Evolutionary conservation across 768 basidiomycete genomes (phyloP), one percentile per base, ranked within the genome.

Genomic region (Antrodiella citrinella): DNA sequence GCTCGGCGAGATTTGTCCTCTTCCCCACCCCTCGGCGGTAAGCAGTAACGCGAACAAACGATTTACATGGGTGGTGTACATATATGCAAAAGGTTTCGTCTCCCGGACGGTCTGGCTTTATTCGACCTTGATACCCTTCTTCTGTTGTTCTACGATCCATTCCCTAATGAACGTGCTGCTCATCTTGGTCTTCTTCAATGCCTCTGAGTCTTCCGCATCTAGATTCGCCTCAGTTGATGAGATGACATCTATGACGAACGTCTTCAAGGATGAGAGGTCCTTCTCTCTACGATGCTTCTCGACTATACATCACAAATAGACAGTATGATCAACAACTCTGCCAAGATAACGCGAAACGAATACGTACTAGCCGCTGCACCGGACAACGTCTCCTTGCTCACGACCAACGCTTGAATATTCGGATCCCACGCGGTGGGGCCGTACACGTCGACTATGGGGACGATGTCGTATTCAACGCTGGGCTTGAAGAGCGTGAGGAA

Each of bases 111-210:
- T n/a, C n/a, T n/a, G n/a, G n/a, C n/a, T n/a, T n/a, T 35, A 35
- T 35, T 35, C 30, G 7, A 35, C 30, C 30, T 35, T 7, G 30
- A 35, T 35, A 15, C 30, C 30, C 30, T 30, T 45, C 18, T 26
- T 13, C 48, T 60, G 48, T 50, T 65, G 62, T 44, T 67, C 60
- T 4, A 71, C 81, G 53, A 99, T 85, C 92, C 93, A 95, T 56
- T 85, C 74, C 40, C 96, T 74, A 56, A 99, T 95, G 53, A 77
- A 88, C 4, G 93, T 95, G 62, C 92, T 96, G 63, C 96, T 92
- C 78, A 98, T 82, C 73, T 99, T 99, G 23, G 82, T 77, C 55
- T 78, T 74, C 62, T 84, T 85, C 51, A 94, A 65, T 61, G 75
- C 66, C 49, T 82, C 79, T 15, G 78, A 75, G 61, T 94, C 88